A percentile compares a stretch with the other conserved stretches of the same genome.
Evolutionary conservation across 305 asterid species (phyloP).

Genomic region (Fraxinus nigra): DNA sequence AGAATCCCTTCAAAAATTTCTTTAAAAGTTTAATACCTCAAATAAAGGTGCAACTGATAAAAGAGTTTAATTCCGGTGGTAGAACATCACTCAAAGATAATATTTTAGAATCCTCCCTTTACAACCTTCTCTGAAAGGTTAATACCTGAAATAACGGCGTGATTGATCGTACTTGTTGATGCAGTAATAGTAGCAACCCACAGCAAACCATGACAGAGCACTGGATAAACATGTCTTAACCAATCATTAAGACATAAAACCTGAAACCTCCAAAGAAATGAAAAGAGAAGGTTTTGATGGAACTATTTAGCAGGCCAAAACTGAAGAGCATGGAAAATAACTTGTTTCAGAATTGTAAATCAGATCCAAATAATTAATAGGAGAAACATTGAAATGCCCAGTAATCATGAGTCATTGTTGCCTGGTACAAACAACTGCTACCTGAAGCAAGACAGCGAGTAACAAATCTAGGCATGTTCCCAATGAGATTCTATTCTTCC

Average conservation of each 20-base stretch:
- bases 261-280: background rate
- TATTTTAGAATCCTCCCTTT: constrained; percentile 7
- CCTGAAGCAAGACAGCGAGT: background rate
- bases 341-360: background rate
- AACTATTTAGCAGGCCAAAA: constrained; percentile 1
- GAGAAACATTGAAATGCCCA: background rate
- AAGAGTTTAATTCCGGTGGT: background rate
- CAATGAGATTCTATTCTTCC: background rate
- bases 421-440: background rate
- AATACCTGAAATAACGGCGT: constrained; percentile 93
- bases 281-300: background rate
- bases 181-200: constrained; percentile 96
- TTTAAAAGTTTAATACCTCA: background rate
- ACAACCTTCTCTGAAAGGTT: background rate
- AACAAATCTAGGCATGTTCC: background rate
- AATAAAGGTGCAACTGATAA: background rate
- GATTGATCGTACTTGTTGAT: constrained; percentile 90
- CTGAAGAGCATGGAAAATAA: constrained; percentile 9
- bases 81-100: constrained; percentile 12
- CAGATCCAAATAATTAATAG: constrained; percentile 9
- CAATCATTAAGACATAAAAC: constrained; percentile 22
- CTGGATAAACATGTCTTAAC: constrained; percentile 44
- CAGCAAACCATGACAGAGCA: constrained; percentile 98
- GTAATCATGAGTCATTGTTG: background rate
- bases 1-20: background rate